Evolutionary conservation across 257 asterid species (phyloP), one percentile per base, ranked within the genome.

Genomic region (Phtheirospermum japonicum): DNA sequence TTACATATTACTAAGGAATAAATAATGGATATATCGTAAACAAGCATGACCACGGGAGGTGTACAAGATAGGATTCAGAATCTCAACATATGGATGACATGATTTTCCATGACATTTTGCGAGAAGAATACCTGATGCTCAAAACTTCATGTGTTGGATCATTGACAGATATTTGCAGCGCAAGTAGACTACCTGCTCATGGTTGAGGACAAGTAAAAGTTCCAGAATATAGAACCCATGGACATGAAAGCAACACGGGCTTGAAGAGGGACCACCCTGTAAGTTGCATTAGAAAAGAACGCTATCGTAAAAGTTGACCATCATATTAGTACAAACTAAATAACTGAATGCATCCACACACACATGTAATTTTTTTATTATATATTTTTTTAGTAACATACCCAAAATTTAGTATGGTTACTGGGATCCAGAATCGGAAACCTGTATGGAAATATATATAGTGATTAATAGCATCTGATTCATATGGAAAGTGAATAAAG

Each of bases 211-310:
- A 89, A 54, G 71, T 67, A 80, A 65, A 83, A 92, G 74, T 89
- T 92, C 99, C 99, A 92, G 81, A 92, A 92, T 70, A 92, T 78
- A 59, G 99, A 86, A 18, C 85, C 92, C 80, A 77, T 75, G 20
- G 97, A 89, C 99, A 92, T 92, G 88, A 92, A 89, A 19, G 94
- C 99, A 57, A 92, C 99, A 14, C 96, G 95, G 42, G 90, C 82
- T 65, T 85, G 96, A 79, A 92, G 95, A 64, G 99, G 99, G 66
- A 92, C 75, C 67, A 59, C 75, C 94, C 99, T 89, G 83, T 26
- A 59, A 55, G 67, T 46, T 61, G 42, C 70, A 28, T 57, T 28
- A 59, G 0, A 23, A 23, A 23, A 23, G 1, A 26, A 9, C 4
- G 19, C 52, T 11, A 42, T 52, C 13, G 60, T 32, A 12, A 55